Evolutionary conservation across 495 filamentous ascomycete genomes (phyloP).

Genomic region (Bacidia gigantensis): DNA sequence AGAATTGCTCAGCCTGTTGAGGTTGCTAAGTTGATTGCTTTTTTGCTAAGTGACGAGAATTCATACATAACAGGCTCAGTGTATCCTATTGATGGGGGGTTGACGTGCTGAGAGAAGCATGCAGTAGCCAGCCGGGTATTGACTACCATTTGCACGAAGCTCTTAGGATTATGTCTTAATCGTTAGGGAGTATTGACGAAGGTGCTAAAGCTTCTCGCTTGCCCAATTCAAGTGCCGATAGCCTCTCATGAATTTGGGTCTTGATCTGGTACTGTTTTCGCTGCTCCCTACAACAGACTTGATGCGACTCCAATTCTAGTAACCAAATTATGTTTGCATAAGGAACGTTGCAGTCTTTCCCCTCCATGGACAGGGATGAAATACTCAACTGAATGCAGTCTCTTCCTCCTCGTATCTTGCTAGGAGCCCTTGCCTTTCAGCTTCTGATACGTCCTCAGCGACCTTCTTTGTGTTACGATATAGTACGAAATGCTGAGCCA

Average conservation of each 20-base stretch:
- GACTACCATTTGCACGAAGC: too few species aligned
- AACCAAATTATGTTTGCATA: too few species aligned
- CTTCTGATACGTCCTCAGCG: constrained; percentile 10
- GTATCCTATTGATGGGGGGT: constrained; percentile 27
- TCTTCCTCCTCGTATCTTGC: constrained; percentile 6
- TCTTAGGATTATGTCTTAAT: too few species aligned
- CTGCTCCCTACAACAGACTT: too few species aligned
- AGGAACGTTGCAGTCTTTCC: too few species aligned
- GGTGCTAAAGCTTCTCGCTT: too few species aligned
- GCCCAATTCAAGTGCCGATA: too few species aligned
- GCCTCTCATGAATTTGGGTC: too few species aligned
- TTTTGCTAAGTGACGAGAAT: constrained; percentile 41
- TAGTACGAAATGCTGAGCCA: constrained; percentile 73
- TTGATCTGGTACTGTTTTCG: too few species aligned
- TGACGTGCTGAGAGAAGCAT: constrained; percentile 11
- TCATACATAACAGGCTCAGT: constrained; percentile 40
- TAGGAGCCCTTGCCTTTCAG: constrained; percentile 6
- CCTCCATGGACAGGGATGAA: too few species aligned
- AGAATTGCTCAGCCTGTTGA: constrained; percentile 34
- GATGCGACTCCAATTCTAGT: too few species aligned
- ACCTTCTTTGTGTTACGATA: constrained; percentile 34
- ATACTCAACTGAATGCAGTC: neutral
- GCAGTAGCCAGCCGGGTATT: neutral
- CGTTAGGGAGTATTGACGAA: too few species aligned
- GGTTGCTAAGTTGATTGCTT: constrained; percentile 39